A percentile compares a stretch with the other conserved stretches of the same genome.
Evolutionary conservation across 2,329 filamentous ascomycete species (phyloP).

Genomic region (Fusarium brevicatenulatum): DNA sequence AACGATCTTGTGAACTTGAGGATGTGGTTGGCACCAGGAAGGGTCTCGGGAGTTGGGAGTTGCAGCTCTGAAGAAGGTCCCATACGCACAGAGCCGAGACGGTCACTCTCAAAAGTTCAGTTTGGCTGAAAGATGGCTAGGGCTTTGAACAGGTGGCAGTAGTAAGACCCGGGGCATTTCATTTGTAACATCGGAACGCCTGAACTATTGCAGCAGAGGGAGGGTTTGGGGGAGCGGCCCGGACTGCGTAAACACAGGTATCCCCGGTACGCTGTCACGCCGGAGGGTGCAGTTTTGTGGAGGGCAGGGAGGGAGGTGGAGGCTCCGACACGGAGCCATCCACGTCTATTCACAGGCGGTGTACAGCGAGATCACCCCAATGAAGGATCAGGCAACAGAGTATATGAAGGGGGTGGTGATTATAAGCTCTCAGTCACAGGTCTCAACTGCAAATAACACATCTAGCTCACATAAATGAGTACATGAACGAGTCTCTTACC

Average conservation of each 20-base stretch:
- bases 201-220: background rate
- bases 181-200: background rate
- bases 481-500: background rate
- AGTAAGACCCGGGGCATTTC: background rate
- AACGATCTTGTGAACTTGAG: background rate
- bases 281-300: background rate
- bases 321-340: background rate
- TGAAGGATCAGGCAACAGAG: background rate
- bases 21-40: background rate
- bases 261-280: background rate
- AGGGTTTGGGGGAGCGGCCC: too few species aligned
- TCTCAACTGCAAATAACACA: background rate
- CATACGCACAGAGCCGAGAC: too few species aligned
- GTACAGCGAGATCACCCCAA: fast-evolving
- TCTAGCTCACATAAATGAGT: background rate
- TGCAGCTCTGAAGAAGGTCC: too few species aligned
- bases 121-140: background rate
- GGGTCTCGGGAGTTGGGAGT: too few species aligned
- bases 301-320: background rate
- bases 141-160: background rate
- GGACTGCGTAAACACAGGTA: background rate
- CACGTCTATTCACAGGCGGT: background rate
- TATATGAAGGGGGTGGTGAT: background rate
- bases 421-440: background rate
- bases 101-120: too few species aligned